Percentiles rank a stretch among this genome's conserved stretches.
Evolutionary conservation across 306 rosid genomes (phyloP).

Genomic region (Cucurbita ficifolia): DNA sequence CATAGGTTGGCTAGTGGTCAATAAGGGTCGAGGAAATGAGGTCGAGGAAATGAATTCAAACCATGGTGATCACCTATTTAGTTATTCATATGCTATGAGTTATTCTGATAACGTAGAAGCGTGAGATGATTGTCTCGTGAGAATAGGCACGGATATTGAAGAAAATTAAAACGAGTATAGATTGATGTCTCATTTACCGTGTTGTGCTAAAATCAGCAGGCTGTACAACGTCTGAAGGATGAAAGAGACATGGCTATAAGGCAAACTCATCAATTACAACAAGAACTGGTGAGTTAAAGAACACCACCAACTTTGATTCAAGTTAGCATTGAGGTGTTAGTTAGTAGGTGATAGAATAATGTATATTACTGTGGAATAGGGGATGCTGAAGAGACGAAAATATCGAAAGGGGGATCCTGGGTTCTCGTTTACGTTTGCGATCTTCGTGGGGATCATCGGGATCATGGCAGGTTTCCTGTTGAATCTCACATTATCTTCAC

Average conservation of each 20-base stretch:
- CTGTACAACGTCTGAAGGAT: slow-evolving; percentile 51
- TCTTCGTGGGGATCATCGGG: slow-evolving; percentile 71
- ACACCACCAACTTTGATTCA: no score
- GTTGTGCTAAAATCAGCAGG: slow-evolving; percentile 20
- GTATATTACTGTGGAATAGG: slow-evolving; percentile 12
- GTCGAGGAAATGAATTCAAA: no score
- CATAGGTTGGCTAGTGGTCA: no score
- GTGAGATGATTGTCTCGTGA: no score
- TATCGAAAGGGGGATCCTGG: slow-evolving; percentile 45
- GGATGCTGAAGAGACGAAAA: slow-evolving; percentile 50
- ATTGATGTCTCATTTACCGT: slow-evolving; percentile 1
- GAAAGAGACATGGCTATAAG: slow-evolving; percentile 66
- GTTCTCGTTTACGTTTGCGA: slow-evolving; percentile 58
- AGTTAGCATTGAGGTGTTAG: background rate
- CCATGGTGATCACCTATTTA: no score
- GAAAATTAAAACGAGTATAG: background rate
- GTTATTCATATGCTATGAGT: no score
- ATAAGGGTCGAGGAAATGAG: no score
- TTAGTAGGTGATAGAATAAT: background rate
- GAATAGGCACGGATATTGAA: no score
- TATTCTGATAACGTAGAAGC: no score
- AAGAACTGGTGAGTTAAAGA: slow-evolving; percentile 52
- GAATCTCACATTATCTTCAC: slow-evolving; percentile 53
- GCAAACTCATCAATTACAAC: slow-evolving; percentile 67
- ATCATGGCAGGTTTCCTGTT: slow-evolving; percentile 67